Evolutionary conservation across 208 protist genomes (phyloP).

Genomic region (Crithidia fasciculata): DNA sequence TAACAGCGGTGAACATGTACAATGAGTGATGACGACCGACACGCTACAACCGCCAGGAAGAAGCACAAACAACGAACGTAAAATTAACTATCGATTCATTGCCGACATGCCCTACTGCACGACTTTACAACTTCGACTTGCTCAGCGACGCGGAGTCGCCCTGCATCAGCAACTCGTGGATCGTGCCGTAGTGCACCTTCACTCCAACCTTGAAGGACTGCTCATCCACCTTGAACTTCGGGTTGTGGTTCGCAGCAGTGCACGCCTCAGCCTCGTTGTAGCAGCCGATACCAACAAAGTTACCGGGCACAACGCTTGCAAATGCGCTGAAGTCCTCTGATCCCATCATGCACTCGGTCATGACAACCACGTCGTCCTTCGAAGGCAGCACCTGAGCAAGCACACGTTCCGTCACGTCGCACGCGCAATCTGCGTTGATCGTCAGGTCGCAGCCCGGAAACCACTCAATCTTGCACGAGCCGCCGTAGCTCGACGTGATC

Average conservation of each 20-base stretch:
- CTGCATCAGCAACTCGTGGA: conserved; percentile 26
- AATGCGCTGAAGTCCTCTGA: conserved; percentile 64
- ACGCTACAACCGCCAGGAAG: too few species aligned
- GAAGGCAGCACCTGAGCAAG: conserved; percentile 32
- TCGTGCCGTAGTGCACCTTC: conserved; percentile 32
- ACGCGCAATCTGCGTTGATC: conserved; percentile 48
- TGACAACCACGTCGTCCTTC: conserved; percentile 33
- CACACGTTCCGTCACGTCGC: conserved; percentile 38
- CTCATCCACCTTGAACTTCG: conserved; percentile 61
- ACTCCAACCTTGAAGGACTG: conserved; percentile 51
- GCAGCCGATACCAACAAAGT: conserved; percentile 52
- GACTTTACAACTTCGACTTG: too few species aligned
- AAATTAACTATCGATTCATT: too few species aligned
- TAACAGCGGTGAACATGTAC: too few species aligned
- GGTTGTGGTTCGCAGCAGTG: conserved; percentile 50
- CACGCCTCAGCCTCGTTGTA: conserved; percentile 38
- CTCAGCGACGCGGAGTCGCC: neutral
- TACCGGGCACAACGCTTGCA: conserved; percentile 35
- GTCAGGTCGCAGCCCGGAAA: conserved; percentile 44
- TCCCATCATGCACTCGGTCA: conserved; percentile 27
- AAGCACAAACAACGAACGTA: too few species aligned
- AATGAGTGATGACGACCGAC: too few species aligned
- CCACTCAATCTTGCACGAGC: conserved; percentile 33
- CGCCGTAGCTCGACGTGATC: conserved; percentile 33
- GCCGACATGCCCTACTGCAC: too few species aligned